These are phyloP conservation scores for Amanita pallidorosea DNA, from an alignment of 768 basidiomycete species.

Conservation along the genomic window DNA sequence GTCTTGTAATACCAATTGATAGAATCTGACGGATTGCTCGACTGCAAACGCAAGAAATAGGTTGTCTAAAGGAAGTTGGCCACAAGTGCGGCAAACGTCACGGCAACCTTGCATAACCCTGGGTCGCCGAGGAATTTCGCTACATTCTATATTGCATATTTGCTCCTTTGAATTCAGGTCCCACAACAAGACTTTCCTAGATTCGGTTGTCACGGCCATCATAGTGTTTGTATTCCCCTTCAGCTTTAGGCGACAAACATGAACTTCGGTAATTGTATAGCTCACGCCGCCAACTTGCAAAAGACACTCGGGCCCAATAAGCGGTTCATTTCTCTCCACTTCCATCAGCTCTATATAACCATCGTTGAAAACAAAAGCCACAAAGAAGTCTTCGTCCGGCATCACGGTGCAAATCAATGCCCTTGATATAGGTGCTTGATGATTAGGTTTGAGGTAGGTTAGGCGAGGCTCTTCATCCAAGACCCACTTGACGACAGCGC, in stretches of 20 bases:
- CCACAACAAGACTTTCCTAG: slow-evolving; percentile 69
- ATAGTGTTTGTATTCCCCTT: slow-evolving; percentile 41
- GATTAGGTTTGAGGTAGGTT: slow-evolving; percentile 32
- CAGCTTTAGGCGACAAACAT: slow-evolving; percentile 42
- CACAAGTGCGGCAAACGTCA: slow-evolving; percentile 61
- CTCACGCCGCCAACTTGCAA: slow-evolving; percentile 48
- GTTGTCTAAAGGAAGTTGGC: slow-evolving; percentile 54
- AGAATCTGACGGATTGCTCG: slow-evolving; percentile 51
- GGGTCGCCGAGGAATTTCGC: slow-evolving; percentile 22
- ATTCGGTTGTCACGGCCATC: slow-evolving; percentile 50
- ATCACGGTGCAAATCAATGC: slow-evolving; percentile 37
- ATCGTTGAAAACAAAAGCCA: slow-evolving; percentile 54
- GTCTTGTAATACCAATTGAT: slow-evolving; percentile 49
- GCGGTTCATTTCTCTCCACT: slow-evolving; percentile 30
- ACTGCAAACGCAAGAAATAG: slow-evolving; percentile 58
- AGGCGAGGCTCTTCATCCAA: slow-evolving; percentile 22
- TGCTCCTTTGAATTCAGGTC: slow-evolving; percentile 57
- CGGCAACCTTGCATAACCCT: slow-evolving; percentile 43
- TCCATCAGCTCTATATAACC: slow-evolving; percentile 58
- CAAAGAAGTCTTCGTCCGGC: slow-evolving; percentile 34
- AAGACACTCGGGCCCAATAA: slow-evolving; percentile 32
- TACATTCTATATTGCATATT: slow-evolving; percentile 23
- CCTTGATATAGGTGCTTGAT: slow-evolving; percentile 31
- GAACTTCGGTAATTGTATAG: slow-evolving; percentile 42
- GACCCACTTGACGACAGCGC: slow-evolving; percentile 45